Conservation (phyloP, 2,329 filamentous ascomycete species). For the Alternaria gaisen region DNA sequence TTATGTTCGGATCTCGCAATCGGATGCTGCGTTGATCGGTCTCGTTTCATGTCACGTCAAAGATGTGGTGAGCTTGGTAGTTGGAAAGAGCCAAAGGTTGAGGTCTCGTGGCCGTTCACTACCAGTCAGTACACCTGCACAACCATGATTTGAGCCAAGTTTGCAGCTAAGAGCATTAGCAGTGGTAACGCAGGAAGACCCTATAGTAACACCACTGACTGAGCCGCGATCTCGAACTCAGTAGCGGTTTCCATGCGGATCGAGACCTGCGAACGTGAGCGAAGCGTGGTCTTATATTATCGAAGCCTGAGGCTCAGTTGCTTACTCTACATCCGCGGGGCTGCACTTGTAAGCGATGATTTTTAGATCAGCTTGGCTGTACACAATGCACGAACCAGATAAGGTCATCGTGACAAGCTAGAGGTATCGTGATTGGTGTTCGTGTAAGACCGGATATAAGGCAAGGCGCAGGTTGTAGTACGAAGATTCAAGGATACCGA, state of each 20-base stretch:
- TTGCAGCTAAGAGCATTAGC: slow-evolving; percentile 1
- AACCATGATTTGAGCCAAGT: not conserved
- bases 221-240: not conserved
- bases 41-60: not conserved
- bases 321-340: not conserved
- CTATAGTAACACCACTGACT: not conserved
- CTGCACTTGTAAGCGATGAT: not conserved
- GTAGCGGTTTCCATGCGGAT: not conserved
- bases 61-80: not conserved
- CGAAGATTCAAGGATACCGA: not conserved
- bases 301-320: not conserved
- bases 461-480: not conserved
- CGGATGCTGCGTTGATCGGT: not conserved
- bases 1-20: not conserved
- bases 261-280: not conserved
- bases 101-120: not conserved
- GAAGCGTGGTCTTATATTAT: not conserved
- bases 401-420: not conserved
- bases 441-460: not conserved
- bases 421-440: not conserved
- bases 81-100: not conserved
- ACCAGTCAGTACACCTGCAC: slow-evolving; percentile 6
- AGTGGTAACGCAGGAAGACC: not conserved
- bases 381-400: not conserved
- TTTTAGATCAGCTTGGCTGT: not conserved